Base-by-base conservation (phyloP, 1,284 basidiomycete genomes). In the Sphaerobolus stellatus region DNA sequence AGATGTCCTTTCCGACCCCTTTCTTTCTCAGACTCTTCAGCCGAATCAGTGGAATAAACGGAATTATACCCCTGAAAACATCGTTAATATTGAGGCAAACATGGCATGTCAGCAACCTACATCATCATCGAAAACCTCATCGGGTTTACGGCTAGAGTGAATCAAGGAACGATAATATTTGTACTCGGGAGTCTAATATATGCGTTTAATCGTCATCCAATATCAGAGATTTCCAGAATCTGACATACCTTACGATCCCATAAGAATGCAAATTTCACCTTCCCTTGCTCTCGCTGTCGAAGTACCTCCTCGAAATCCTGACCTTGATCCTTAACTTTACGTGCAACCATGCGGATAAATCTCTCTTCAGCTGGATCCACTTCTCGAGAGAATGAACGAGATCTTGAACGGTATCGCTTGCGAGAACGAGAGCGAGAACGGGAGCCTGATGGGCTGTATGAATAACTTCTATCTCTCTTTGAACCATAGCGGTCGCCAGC, bases 11-110 rank as follows among this genome's bases (percentile, higher is more conserved):
- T 94, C 33, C 82, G 81, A 9, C 76, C 78, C 13, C 83, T 80
- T 65, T 96, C 93, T 18, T 84, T 79, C 66, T 99, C 96, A 3
- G 89, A 92, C 53, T 96, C 94, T 70, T 98, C 95, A 6, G 85
- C 94, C 34, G 94, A 94, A 69, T 98, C 96, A 13, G 92, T 95
- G 0, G 95, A 97, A 70, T 95, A 96, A 4, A 95, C 77, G 0
- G 91, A 93, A 60, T 93, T 88, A 64, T 92, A 90, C 5, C 94
- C 94, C 92, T 95, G 65, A 8, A 48, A 36, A 44, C 45, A 54
- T 45, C 48, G 36, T 54, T 48, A 50, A 56, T 48, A 29, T 24
- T 44, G 25, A 46, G n/a, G 50, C 33, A 22, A 11, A 14, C 2
- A 20, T 25, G 18, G 25, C 9, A 48, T 24, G 33, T 16, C 52